Evolutionary conservation across 805 yeast species (phyloP), one percentile per base, ranked within the genome.

Genomic region (Ogataea ramenticola): DNA sequence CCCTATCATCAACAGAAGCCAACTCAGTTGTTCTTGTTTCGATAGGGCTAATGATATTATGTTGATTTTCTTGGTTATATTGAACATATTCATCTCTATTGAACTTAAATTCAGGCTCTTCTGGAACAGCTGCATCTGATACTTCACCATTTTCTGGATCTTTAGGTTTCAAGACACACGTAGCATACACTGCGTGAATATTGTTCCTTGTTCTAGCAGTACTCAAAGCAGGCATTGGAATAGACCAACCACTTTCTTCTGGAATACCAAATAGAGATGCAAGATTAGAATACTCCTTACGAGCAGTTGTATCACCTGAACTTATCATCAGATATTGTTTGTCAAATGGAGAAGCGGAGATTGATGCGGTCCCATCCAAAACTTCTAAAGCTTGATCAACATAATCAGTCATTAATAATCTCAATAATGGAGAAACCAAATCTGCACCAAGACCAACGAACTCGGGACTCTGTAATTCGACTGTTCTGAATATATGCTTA

Each of bases 231-330:
- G 99, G 96, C 91, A 86, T 85, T 2, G 98, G 95, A 41, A 95
- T 80, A 0, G 96, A 82, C 99, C 99, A 93, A 1, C 99, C 99
- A 55, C 84, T 80, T 12, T 86, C 96, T 48, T 86, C 91, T 0
- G 99, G 98, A 21, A 91, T 81, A 15, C 99, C 99, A 67, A 89
- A 95, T 44, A 93, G 67, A 0, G 97, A 88, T 0, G 93, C 89
- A 3, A 93, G 82, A 52, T 78, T 81, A 51, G 86, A 96, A 57
- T 83, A 85, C 50, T 86, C 95, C 49, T 83, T 86, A 53, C 84
- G 78, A 52, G 85, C 71, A 9, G 86, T 77, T 14, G 81, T 69
- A 51, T 86, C 88, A 11, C 97, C 97, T 57, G 91, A 75, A 52
- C 95, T 84, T 81, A 93, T 86, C 60, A 97, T 74, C 53, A 93